Percentiles rank a stretch among this genome's conserved stretches.
Evolutionary conservation across 495 filamentous ascomycete genomes (phyloP).

Genomic region (Sabuloglossum arenarium): DNA sequence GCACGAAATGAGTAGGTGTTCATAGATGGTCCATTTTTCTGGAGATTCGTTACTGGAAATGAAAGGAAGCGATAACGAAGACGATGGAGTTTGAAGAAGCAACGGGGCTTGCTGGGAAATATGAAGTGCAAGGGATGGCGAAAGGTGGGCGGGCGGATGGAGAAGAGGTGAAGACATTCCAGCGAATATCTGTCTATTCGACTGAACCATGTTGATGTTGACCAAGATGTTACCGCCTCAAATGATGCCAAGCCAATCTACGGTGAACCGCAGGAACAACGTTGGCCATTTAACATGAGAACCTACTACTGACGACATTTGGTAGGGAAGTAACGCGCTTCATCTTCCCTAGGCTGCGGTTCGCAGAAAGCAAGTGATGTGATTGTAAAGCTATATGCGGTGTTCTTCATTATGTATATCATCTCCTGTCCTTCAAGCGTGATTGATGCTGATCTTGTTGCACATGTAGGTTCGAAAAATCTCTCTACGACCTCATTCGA

Average conservation of each 20-base stretch:
- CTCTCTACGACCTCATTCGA: slow-evolving; percentile 93
- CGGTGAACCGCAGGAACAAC: background rate
- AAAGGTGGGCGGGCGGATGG: slow-evolving; percentile 3
- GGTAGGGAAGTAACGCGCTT: background rate
- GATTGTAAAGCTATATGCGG: background rate
- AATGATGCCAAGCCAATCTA: too few relatives aligned
- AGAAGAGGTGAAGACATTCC: background rate
- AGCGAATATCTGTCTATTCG: too few relatives aligned
- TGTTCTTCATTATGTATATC: background rate
- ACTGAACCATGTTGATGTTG: too few relatives aligned
- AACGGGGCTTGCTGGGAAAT: slow-evolving; percentile 60
- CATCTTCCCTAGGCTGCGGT: background rate
- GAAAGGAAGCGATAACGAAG: slow-evolving; percentile 28
- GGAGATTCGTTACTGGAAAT: slow-evolving; percentile 39
- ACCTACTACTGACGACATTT: background rate
- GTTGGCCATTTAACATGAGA: slow-evolving; percentile 1
- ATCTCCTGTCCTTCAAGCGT: background rate
- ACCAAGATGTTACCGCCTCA: too few relatives aligned
- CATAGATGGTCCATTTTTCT: slow-evolving; percentile 62
- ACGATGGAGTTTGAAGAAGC: slow-evolving; percentile 33
- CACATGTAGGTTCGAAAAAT: slow-evolving; percentile 80
- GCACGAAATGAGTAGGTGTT: slow-evolving; percentile 67
- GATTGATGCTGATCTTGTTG: background rate
- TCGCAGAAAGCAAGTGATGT: background rate
- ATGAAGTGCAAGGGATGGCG: slow-evolving; percentile 32